Percentiles rank a stretch among this genome's conserved stretches.
Conservation (phyloP, 805 yeast genomes). For the Hanseniaspora meyeri region DNA sequence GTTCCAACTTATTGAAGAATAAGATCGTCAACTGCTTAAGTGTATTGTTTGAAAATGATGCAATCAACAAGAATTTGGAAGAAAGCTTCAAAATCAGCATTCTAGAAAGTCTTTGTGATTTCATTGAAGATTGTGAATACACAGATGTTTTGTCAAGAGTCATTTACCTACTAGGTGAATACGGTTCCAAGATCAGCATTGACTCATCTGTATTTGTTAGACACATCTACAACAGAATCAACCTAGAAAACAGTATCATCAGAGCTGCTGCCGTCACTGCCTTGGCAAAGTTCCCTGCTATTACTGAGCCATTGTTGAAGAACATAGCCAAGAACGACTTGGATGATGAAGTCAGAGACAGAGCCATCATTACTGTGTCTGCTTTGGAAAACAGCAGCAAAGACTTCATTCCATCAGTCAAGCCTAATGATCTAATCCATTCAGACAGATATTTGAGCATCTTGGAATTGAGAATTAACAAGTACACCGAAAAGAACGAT, state of each 20-base stretch:
- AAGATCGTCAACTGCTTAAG: conserved; percentile 85
- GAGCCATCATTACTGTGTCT: conserved; percentile 77
- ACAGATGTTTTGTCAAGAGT: conserved; percentile 89
- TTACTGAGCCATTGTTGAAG: conserved; percentile 54
- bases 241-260: conserved; percentile 85
- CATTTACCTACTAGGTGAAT: conserved; percentile 80
- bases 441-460: conserved; percentile 43
- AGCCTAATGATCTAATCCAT: conserved; percentile 30
- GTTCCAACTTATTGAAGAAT: conserved; percentile 74
- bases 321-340: conserved; percentile 69
- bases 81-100: conserved; percentile 76
- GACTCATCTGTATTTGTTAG: conserved; percentile 86
- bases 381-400: conserved; percentile 24
- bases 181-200: conserved; percentile 58
- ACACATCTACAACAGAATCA: conserved; percentile 93
- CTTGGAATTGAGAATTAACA: conserved; percentile 64
- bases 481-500: conserved; percentile 40
- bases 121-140: conserved; percentile 95
- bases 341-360: conserved; percentile 96
- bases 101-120: conserved; percentile 82
- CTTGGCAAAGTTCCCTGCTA: conserved; percentile 65
- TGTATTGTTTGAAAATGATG: conserved; percentile 54
- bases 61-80: conserved; percentile 33
- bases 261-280: conserved; percentile 94
- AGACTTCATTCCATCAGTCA: conserved; percentile 35